Percentiles rank a stretch among this genome's conserved stretches.
Evolutionary conservation across 1,284 basidiomycete genomes (phyloP).

Genomic region (Ganoderma lingzhi): DNA sequence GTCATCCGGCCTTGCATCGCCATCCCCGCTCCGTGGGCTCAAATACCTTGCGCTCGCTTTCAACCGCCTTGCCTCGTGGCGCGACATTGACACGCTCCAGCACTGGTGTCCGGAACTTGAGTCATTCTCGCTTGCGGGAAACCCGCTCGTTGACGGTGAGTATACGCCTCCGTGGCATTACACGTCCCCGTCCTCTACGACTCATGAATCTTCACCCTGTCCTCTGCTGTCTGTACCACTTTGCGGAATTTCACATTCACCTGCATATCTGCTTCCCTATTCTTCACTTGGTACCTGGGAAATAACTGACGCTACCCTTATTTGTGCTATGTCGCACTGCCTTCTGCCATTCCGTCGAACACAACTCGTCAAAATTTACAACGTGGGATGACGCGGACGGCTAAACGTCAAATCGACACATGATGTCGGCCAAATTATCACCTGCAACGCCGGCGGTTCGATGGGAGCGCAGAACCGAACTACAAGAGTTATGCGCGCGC

Average conservation of each 20-base stretch:
- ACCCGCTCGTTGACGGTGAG: conserved; percentile 67
- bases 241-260: neutral
- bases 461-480: conserved; percentile 44
- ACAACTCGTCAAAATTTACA: conserved; percentile 2
- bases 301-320: neutral
- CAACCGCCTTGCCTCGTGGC: conserved; percentile 73
- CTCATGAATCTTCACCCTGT: neutral
- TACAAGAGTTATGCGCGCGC: conserved; percentile 61
- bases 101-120: conserved; percentile 71
- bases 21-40: conserved; percentile 37
- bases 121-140: conserved; percentile 65
- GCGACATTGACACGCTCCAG: conserved; percentile 73
- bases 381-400: neutral
- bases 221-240: neutral
- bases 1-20: conserved; percentile 20
- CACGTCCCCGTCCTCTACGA: neutral
- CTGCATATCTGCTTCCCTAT: too few species aligned
- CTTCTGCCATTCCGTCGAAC: conserved; percentile 19
- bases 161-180: neutral
- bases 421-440: neutral
- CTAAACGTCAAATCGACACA: neutral
- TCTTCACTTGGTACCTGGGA: neutral
- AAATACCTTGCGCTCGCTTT: conserved; percentile 70
- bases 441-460: neutral
- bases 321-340: neutral